A percentile compares a stretch with the other conserved stretches of the same genome.
Evolutionary conservation across 306 rosid genomes (phyloP).

Genomic region (Senna siamea): DNA sequence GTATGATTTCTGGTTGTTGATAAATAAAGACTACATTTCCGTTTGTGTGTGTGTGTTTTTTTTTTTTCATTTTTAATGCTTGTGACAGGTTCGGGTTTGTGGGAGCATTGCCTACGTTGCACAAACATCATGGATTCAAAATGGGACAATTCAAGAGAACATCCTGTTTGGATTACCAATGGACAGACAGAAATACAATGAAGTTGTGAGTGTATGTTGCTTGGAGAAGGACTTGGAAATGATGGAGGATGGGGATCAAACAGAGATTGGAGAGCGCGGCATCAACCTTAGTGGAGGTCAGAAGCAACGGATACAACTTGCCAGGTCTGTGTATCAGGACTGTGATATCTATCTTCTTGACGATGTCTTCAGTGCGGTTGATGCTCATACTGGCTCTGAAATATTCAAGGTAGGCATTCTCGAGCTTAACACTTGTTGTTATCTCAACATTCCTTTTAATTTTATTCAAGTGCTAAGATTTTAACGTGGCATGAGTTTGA

Average conservation of each 20-base stretch:
- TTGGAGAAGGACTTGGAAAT: constrained; percentile 89
- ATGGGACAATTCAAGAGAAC: constrained; percentile 91
- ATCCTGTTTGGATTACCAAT: constrained; percentile 80
- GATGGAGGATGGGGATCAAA: constrained; percentile 95
- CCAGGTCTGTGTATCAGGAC: constrained; percentile 91
- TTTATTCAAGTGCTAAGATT: neutral
- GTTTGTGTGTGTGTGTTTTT: neutral
- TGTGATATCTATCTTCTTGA: constrained; percentile 90
- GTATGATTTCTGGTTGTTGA: neutral
- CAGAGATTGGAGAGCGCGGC: constrained; percentile 98
- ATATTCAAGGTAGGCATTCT: constrained; percentile 72
- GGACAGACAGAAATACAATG: constrained; percentile 68
- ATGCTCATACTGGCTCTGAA: constrained; percentile 96
- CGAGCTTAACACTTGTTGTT: neutral
- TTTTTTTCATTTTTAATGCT: neutral
- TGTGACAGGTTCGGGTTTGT: constrained; percentile 75
- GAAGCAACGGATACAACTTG: constrained; percentile 94
- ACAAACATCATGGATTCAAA: constrained; percentile 98
- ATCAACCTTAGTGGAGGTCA: constrained; percentile 98
- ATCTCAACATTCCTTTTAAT: neutral
- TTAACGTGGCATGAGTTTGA: neutral
- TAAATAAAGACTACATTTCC: neutral
- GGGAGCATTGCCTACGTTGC: constrained; percentile 92
- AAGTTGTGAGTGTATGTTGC: constrained; percentile 80
- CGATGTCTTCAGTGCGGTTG: constrained; percentile 96